Evolutionary conservation across 2,329 filamentous ascomycete genomes (phyloP), one percentile per base, ranked within the genome.

Genomic region (Nigrospora sphaerica): DNA sequence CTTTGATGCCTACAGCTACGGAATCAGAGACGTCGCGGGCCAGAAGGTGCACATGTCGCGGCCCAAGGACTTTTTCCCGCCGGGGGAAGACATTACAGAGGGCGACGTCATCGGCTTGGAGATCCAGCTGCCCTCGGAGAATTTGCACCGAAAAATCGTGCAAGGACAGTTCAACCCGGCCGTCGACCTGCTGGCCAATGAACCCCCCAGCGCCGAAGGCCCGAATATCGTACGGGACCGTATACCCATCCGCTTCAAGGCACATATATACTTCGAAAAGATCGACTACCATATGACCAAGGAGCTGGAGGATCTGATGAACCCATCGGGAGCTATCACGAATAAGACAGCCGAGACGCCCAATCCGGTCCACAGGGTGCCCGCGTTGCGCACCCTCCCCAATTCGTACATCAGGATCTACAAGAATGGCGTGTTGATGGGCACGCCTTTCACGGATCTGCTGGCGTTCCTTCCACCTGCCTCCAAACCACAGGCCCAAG

Each of bases 41-140:
- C 90, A 97, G 63, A 92, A 92, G 51, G 87, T 95, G 45, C 89
- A 93, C 70, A 89, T 93, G 72, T 96, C 91, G 52, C 83, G 92
- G 42, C 90, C 91, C n/a, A 89, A 89, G 60, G 86, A 91, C 54
- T 92, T 95, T 66, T 91, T 91, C 52, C 83, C 83, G 1, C 77
- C 85, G 1, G 84, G 85, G 40, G 85, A 92, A 62, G 80, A 89
- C 46, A 81, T 97, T 44, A 77, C 79, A 39, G 90, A 95, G 64
- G 93, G 92, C 39, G 93, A 98, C 64, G 88, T 98, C 11, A 88
- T 98, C 47, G 93, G 93, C 4, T 73, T 98, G 38, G 89, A 97
- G 64, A 95, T 63, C 50, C 88, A 86, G 52, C 78, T 98, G 1
- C 93, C 93, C 0, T 87, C 90, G 0, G 81, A 97, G 50, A 76